Evolutionary conservation across 2,329 filamentous ascomycete genomes (phyloP), one percentile per base, ranked within the genome.

Genomic region (Akanthomyces uredinophilus): DNA sequence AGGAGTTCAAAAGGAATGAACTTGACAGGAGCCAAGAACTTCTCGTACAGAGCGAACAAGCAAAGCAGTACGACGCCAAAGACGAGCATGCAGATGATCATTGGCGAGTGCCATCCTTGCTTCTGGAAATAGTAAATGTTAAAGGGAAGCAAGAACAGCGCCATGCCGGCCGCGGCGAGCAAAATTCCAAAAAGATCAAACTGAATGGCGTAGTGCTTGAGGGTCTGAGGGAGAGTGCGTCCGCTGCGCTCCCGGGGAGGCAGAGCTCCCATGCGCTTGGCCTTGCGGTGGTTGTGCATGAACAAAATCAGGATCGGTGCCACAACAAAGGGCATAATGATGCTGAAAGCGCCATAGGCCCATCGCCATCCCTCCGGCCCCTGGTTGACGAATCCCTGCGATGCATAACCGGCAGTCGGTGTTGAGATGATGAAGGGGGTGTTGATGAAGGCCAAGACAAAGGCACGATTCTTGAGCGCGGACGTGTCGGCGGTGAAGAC

Each of bases 401-500:
- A 66, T 0, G 66, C 59, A 7, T 64, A 65, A 3, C 69, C 64
- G 1, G 71, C 72, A n/a, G 71, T 68, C 61, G 71, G 75, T 0
- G 72, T 68, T 0, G 72, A 78, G 46, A 72, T 69, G 60, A 78
- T 71, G 49, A 52, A 60, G 2, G 87, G 86, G 0, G 86, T 82
- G 41, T 80, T 79, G 10, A 84, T 81, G 63, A 87, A 79, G 5
- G 84, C 83, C 44, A 84, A 81, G 60, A 84, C 78, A 50, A 87
- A 75, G 18, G 59, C 64, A 50, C 86, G 79, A 69, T 87, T 87
- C 66, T 82, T 79, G 37, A 88, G 74, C 44, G 79, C 78, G 2
- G 85, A 85, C 4, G 84, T 86, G 67, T 89, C 86, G 46, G 85
- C 84, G 64, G 85, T 83, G 68, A 88, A 84, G 27, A 89, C 81